Evolutionary conservation across 306 rosid species (phyloP), one percentile per base, ranked within the genome.

Genomic region (Dalbergia cultrata): DNA sequence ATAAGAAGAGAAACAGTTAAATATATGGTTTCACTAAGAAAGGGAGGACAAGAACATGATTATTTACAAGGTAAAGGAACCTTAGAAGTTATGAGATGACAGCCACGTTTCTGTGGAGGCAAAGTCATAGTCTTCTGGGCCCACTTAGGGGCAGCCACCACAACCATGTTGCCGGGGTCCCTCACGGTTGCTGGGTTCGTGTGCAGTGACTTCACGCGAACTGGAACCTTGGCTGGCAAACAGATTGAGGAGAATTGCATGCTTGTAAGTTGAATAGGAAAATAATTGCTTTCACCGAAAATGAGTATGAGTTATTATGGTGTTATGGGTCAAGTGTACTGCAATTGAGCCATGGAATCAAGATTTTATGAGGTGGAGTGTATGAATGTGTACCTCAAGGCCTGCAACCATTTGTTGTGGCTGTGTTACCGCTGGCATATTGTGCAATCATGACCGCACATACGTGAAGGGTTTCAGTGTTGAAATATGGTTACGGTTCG

Each of bases 71-170:
- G 4, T 34, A 17, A 67, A 31, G 1, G 3, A 0, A 76, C 63
- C 93, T 87, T 82, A 3, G 95, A 85, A 47, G 97, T 90, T 85
- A 92, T 70, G 79, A 84, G 95, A 83, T 92, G 97, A 78, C 95
- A 92, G 45, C 97, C 97, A 57, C 93, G 91, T 59, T 78, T 86
- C 19, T 71, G 93, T 11, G 93, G 95, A 80, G 93, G 90, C n/a
- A 92, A 81, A 61, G 89, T 83, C 6, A 92, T 78, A 66, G 95
- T 92, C 86, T 89, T 92, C 85, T 92, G 97, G 52, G 93, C 90
- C 93, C 97, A 92, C 87, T 88, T 92, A 5, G 94, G 91, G 75
- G 76, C 83, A 33, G 86, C 52, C 18, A 82, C 71, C 13, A 26
- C 81, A 0, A 86, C 78, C 90, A 78, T 81, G 49, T 82, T 79